phyloP scores from a whole-genome alignment of 169 alveolate species.

The Cryptosporidium ryanae region DNA sequence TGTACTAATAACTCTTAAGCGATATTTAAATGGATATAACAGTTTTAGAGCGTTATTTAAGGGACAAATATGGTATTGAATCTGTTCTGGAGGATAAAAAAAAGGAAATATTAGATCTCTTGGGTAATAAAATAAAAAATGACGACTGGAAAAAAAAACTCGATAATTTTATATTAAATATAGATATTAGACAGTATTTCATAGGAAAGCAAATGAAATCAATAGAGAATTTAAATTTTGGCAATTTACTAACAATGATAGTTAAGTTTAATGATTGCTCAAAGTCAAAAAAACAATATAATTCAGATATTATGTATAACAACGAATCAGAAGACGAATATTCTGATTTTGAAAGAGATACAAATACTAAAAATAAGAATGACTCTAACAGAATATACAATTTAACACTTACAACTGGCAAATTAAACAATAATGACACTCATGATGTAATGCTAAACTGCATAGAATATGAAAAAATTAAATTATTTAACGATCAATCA shows the following conservation, averaged over 20 bases:
- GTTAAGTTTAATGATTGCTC: constrained; percentile 17
- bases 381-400: constrained; percentile 14
- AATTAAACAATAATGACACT: background rate
- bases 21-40: background rate
- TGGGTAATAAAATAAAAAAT: background rate
- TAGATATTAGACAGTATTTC: constrained; percentile 25
- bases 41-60: constrained; percentile 23
- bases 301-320: background rate
- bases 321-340: background rate
- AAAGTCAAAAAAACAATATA: constrained; percentile 1
- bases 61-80: constrained; percentile 20
- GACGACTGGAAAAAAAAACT: constrained; percentile 38
- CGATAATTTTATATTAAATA: constrained; percentile 49
- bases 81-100: constrained; percentile 11
- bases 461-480: constrained; percentile 49
- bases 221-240: background rate
- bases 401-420: constrained; percentile 56
- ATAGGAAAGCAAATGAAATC: constrained; percentile 11
- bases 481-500: background rate
- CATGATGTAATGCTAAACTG: constrained; percentile 24
- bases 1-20: no score
- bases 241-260: constrained; percentile 28
- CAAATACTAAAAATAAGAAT: background rate
- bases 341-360: constrained; percentile 1
- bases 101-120: constrained; percentile 20